Evolutionary conservation across 345 rosid genomes (phyloP), one percentile per base, ranked within the genome.

Genomic region (Geranium rotundifolium): DNA sequence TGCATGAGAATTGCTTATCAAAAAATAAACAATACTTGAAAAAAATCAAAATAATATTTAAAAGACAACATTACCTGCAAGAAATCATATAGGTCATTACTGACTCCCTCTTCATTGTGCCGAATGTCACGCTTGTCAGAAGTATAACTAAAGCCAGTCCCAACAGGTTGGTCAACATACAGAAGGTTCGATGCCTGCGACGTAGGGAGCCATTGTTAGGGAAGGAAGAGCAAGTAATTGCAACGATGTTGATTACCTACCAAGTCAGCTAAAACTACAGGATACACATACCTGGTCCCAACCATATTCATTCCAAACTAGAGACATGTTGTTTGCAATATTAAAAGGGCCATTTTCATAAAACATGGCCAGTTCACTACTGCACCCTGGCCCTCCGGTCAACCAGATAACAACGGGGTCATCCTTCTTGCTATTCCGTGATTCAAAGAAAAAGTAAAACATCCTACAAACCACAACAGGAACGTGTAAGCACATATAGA

Each of bases 381-480:
- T 90, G 67, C 99, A 95, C 41, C 99, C 99, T 30, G 99, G 99
- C 12, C 99, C 97, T 72, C 99, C 99, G 13, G 96, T 90, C 85
- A 95, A 83, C 99, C 97, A 95, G 59, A 95, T 88, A 60, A 95
- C 99, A 62, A 95, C 68, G 58, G 99, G 99, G 54, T 79, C 96
- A 57, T 76, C 73, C 80, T 46, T 46, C 52, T 81, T 79, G 71
- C 79, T 90, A 69, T 70, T 70, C 54, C 99, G 85, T 18, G 99
- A 90, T 73, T 95, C 99, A 67, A 90, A 95, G 83, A 95, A 88
- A 82, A 95, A 95, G 81, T 95, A 95, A 67, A 95, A 95, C 89
- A 95, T 69, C 75, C 99, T 90, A 73, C 65, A 74, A 61, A 66
- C 65, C 70, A 65, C 54, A 69, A 5, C 50, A 8, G n/a, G 59